A percentile compares a stretch with the other conserved stretches of the same genome.
phyloP scores from a whole-genome alignment of 179 eudicot genomes.

The Drosera spatulata region DNA sequence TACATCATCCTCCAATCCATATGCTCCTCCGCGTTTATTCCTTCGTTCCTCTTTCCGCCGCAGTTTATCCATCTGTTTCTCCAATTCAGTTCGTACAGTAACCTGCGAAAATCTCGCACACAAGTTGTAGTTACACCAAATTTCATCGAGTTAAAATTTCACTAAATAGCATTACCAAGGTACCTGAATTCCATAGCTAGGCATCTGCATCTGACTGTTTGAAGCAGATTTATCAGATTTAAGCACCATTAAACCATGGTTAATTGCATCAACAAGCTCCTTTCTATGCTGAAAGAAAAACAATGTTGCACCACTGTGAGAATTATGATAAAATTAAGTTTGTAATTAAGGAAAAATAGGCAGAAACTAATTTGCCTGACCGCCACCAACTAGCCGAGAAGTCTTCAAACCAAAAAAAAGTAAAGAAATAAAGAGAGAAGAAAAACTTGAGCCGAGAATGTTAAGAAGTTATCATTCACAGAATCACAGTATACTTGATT shows the following conservation, averaged over 20 bases:
- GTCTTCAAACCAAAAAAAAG: too few relatives aligned
- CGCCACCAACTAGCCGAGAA: too few relatives aligned
- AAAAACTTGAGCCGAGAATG: too few relatives aligned
- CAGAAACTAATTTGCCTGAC: too few relatives aligned
- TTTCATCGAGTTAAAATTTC: not conserved
- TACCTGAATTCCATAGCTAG: constrained; percentile 98
- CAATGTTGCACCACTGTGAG: not conserved
- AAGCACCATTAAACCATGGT: constrained; percentile 53
- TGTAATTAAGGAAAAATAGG: too few relatives aligned
- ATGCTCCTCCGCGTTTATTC: constrained; percentile 67
- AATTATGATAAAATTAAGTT: too few relatives aligned
- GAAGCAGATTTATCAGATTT: constrained; percentile 60
- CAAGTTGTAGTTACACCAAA: constrained; percentile 1
- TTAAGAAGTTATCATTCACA: too few relatives aligned
- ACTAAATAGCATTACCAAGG: not conserved
- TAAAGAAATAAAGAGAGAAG: too few relatives aligned
- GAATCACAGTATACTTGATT: too few relatives aligned
- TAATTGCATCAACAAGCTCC: constrained; percentile 77
- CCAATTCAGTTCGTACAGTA: constrained; percentile 88
- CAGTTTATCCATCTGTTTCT: constrained; percentile 83
- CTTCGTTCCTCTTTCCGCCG: constrained; percentile 97
- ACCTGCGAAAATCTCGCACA: constrained; percentile 36
- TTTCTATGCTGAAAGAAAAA: constrained; percentile 61
- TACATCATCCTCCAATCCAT: constrained; percentile 59
- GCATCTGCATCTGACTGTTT: constrained; percentile 64